Evolutionary conservation across 2,329 filamentous ascomycete genomes (phyloP).

Genomic region (Clarireedia sp.): DNA sequence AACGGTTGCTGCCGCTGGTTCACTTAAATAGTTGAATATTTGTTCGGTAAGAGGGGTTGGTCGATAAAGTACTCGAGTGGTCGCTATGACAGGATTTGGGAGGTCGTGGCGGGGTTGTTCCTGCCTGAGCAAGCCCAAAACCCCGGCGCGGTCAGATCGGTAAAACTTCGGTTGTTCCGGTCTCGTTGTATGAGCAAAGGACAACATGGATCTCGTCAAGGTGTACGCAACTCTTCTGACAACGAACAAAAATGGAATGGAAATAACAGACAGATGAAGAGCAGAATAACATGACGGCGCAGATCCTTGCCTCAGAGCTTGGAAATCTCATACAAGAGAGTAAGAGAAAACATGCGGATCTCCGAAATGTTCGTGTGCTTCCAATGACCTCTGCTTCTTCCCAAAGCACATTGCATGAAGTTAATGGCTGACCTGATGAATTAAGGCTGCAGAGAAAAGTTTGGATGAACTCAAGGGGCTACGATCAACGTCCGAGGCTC

Average conservation of each 20-base stretch:
- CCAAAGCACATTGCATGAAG: not conserved
- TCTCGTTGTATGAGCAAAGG: not conserved
- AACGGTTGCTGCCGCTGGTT: no score
- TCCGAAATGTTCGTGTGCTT: conserved; percentile 59
- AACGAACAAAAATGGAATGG: conserved; percentile 20
- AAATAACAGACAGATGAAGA: conserved; percentile 9
- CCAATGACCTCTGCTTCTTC: not conserved
- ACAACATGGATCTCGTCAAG: not conserved
- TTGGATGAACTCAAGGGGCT: conserved; percentile 79
- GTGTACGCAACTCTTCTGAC: not conserved
- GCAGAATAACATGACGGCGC: conserved; percentile 64
- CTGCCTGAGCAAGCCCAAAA: not conserved
- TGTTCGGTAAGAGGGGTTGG: not conserved
- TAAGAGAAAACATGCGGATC: conserved; percentile 86
- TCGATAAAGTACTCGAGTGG: not conserved
- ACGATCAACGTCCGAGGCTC: conserved; percentile 63
- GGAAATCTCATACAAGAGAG: conserved; percentile 89
- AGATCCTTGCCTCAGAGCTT: conserved; percentile 82
- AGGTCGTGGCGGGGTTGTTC: conserved; percentile 2
- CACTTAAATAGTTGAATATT: not conserved
- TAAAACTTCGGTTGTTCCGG: not conserved
- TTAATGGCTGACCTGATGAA: conserved; percentile 32
- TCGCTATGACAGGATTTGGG: not conserved
- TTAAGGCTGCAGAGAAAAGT: conserved; percentile 78
- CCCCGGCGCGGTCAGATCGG: conserved; percentile 10